Conservation (phyloP, 371 early-diverging fungal species). For the Rhizomucor miehei region DNA sequence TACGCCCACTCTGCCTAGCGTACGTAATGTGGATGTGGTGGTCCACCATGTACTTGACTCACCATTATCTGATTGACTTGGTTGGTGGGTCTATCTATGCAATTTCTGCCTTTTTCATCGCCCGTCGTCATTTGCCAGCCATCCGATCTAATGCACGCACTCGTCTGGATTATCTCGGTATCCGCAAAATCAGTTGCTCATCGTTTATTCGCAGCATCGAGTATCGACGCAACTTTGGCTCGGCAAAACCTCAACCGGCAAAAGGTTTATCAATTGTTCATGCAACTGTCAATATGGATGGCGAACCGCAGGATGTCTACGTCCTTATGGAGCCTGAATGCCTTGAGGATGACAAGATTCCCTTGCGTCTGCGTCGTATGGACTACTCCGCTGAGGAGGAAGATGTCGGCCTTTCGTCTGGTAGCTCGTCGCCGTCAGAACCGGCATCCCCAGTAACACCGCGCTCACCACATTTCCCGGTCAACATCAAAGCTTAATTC, state of each 20-base stretch:
- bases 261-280: background rate
- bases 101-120: conserved; percentile 50
- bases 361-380: conserved; percentile 10
- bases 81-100: conserved; percentile 72
- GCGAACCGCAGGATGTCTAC: conserved; percentile 13
- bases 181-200: conserved; percentile 19
- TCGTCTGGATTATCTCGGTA: conserved; percentile 38
- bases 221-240: conserved; percentile 8
- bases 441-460: conserved; percentile 37
- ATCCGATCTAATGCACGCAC: conserved; percentile 20
- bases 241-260: conserved; percentile 1
- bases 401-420: conserved; percentile 13
- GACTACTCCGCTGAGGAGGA: conserved; percentile 13
- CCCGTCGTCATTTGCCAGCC: conserved; percentile 29
- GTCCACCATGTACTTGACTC: conserved; percentile 75
- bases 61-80: conserved; percentile 75
- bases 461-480: conserved; percentile 19
- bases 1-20: conserved; percentile 44
- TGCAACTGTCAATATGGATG: conserved; percentile 7
- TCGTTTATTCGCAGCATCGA: conserved; percentile 30
- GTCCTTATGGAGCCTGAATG: conserved; percentile 9
- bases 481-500: conserved; percentile 10
- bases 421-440: conserved; percentile 24
- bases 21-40: conserved; percentile 80
- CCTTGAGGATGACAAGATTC: conserved; percentile 7